phyloP scores from a whole-genome alignment of 164 flowering plant species.

The Magnolia officinalis region DNA sequence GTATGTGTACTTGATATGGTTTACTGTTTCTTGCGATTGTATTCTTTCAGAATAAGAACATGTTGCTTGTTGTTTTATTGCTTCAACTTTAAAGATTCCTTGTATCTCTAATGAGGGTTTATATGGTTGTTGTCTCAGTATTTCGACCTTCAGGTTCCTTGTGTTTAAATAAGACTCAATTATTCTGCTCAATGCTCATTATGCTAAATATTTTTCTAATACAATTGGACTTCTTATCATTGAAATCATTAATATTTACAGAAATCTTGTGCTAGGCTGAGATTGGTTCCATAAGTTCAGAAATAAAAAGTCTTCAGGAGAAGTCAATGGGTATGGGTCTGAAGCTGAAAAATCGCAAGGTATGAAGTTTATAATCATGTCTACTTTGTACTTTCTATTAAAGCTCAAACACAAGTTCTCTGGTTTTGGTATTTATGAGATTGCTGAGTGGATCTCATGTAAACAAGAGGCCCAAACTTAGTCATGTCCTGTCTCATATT shows the following conservation, averaged over 20 bases:
- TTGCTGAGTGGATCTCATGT: not conserved
- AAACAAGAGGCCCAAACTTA: too few relatives aligned
- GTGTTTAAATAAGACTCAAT: not conserved
- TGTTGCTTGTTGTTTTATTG: not conserved
- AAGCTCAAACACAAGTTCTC: not conserved
- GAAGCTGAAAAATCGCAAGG: slow-evolving; percentile 98
- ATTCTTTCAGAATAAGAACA: not conserved
- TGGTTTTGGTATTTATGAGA: not conserved
- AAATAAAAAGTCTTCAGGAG: slow-evolving; percentile 94
- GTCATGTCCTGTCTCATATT: too few relatives aligned
- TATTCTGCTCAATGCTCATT: not conserved
- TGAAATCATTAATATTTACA: slow-evolving; percentile 6
- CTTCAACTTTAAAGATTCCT: not conserved
- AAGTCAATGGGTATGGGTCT: slow-evolving; percentile 99
- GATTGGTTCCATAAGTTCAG: slow-evolving; percentile 98
- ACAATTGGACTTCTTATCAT: slow-evolving; percentile 10
- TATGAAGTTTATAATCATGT: slow-evolving; percentile 19
- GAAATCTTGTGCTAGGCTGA: slow-evolving; percentile 53
- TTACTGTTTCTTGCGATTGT: not conserved
- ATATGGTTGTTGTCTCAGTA: not conserved
- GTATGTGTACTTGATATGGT: not conserved
- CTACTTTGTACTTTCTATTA: not conserved
- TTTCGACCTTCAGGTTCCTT: not conserved
- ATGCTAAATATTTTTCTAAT: not conserved
- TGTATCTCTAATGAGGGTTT: not conserved